A percentile compares a stretch with the other conserved stretches of the same genome.
Conservation (phyloP, 768 basidiomycete genomes). For the Tulasnella sp. region DNA sequence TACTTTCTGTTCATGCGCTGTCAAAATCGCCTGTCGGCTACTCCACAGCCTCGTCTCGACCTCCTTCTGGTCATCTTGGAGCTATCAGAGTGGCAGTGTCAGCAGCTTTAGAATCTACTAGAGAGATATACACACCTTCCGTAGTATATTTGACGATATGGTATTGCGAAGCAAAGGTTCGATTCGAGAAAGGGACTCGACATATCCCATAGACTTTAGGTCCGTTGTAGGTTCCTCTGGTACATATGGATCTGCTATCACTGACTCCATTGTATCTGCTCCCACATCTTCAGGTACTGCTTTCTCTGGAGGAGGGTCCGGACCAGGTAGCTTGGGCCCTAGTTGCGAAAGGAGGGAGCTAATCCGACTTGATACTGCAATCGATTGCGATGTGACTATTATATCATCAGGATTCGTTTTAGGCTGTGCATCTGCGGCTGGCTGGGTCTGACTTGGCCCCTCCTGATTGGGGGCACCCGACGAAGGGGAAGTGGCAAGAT, state of each 20-base stretch:
- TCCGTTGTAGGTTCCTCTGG: slow-evolving; percentile 25
- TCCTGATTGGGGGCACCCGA: neutral
- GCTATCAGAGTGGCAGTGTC: slow-evolving; percentile 31
- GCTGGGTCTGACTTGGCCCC: neutral
- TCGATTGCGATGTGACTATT: neutral
- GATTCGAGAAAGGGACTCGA: slow-evolving; percentile 58
- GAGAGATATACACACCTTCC: slow-evolving; percentile 35
- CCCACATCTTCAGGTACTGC: neutral
- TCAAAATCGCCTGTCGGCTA: slow-evolving; percentile 51
- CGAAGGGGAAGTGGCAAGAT: neutral
- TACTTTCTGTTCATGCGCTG: slow-evolving; percentile 61
- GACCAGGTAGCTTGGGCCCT: neutral
- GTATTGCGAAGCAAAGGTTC: slow-evolving; percentile 48
- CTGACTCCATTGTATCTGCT: neutral
- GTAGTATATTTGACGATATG: slow-evolving; percentile 39
- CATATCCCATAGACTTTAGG: slow-evolving; percentile 46
- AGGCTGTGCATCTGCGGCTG: neutral
- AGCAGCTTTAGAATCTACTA: slow-evolving; percentile 12
- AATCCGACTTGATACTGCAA: slow-evolving; percentile 16
- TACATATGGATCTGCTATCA: neutral
- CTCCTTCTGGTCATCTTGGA: slow-evolving; percentile 59
- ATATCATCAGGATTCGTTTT: neutral
- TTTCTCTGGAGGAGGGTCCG: neutral
- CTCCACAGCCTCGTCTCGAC: slow-evolving; percentile 61
- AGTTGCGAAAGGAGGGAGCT: slow-evolving; percentile 8